Evolutionary conservation across 176 grass and related monocot genomes (phyloP), one percentile per base, ranked within the genome.

Genomic region (Alloteropsis semialata): DNA sequence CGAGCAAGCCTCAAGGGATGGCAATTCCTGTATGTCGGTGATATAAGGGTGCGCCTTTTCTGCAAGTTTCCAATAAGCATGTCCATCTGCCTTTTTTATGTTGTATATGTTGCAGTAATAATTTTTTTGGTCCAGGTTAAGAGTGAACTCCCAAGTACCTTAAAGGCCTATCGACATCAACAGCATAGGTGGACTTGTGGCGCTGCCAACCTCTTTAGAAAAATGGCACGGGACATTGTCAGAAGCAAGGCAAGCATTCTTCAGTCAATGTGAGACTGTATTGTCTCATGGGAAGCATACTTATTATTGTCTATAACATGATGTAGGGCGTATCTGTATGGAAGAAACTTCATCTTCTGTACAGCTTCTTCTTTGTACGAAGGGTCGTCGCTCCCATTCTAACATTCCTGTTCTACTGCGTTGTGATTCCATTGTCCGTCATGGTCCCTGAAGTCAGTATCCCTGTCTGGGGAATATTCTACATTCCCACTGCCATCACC

Each of bases 101-200:
- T 49, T 49, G 8, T 25, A 34, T 36, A 32, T 50, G 32, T 64
- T 46, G 15, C 25, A 51, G 34, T 32, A 48, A 76, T 57, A 8
- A 39, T 65, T 72, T 14, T 72, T 14, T 53, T 80, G 29, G 37
- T 57, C 36, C 53, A 94, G 89, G 86, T 94, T 65, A 94, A 89
- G 84, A 91, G 92, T 81, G 92, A 94, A 70, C 75, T 94, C 50
- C 92, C 92, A 51, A 94, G 86, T 46, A 94, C 79, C 58, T 90
- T 88, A 37, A 91, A 91, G 54, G 89, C 89, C 34, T 91, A 94
- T 65, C 84, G 92, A 6, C 72, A 89, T 81, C 92, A 94, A 50
- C 92, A 94, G 79, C 92, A 94, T 71, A 80, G 92, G 41, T 94
- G 92, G 92, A 88, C 92, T 54, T 94, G 92, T 76, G 92, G 92